These are phyloP conservation scores for Boeremia exigua DNA, from an alignment of 2,329 filamentous ascomycete species.

Conservation along the genomic window DNA sequence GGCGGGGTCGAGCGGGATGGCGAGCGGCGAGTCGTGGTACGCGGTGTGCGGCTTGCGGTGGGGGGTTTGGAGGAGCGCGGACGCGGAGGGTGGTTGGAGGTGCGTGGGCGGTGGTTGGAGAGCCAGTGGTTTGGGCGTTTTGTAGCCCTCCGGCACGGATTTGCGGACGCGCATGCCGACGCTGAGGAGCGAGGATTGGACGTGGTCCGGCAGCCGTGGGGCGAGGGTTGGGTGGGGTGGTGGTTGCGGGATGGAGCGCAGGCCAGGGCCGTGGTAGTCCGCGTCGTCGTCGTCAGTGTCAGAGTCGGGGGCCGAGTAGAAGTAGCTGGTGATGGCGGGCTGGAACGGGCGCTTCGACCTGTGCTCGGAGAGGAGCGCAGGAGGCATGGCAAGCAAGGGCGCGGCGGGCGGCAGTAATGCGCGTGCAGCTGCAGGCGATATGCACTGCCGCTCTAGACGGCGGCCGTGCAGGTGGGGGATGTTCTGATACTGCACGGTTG, in stretches of 20 bases:
- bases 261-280: constrained; percentile 30
- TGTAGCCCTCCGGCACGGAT: constrained; percentile 91
- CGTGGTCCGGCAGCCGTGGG: constrained; percentile 65
- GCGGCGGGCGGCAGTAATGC: constrained; percentile 2
- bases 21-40: constrained; percentile 18
- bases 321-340: constrained; percentile 54
- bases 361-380: constrained; percentile 27
- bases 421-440: constrained; percentile 6
- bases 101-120: too few species aligned
- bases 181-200: constrained; percentile 83
- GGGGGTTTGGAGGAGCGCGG: constrained; percentile 22
- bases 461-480: constrained; percentile 7
- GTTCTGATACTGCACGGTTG: constrained; percentile 9
- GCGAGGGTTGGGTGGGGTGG: constrained; percentile 27
- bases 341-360: constrained; percentile 53
- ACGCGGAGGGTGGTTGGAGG: too few species aligned
- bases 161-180: constrained; percentile 97
- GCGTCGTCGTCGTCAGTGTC: constrained; percentile 26
- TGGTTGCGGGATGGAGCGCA: constrained; percentile 19
- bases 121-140: constrained; percentile 67
- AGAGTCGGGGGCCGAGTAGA: constrained; percentile 33
- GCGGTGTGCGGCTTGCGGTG: constrained; percentile 6
- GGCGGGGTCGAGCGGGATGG: constrained; percentile 6
- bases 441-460: constrained; percentile 11
- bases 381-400: constrained; percentile 28